A percentile compares a stretch with the other conserved stretches of the same genome.
Evolutionary conservation across 495 filamentous ascomycete species (phyloP).

Genomic region (Aspergillus cristatus): DNA sequence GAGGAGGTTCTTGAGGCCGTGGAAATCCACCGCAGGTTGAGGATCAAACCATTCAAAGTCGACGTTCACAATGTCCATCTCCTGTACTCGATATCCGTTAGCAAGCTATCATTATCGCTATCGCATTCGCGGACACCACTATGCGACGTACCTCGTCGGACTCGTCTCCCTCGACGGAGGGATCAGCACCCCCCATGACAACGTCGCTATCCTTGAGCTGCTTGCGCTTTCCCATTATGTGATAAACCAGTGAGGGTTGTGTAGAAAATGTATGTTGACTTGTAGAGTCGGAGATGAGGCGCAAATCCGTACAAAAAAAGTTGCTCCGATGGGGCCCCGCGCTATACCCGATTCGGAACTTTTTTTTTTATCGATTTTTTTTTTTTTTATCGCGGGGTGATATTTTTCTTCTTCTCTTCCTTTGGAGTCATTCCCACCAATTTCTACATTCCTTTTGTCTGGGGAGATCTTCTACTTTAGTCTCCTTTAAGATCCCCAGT

Average conservation of each 20-base stretch:
- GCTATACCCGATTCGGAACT: constrained; percentile 18
- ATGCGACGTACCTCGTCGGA: constrained; percentile 32
- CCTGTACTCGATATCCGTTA: constrained; percentile 37
- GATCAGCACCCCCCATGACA: constrained; percentile 30
- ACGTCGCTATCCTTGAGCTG: constrained; percentile 37
- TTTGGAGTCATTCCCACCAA: no score
- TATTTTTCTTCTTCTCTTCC: constrained; percentile 22
- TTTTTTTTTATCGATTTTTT: not conserved
- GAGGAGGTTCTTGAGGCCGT: constrained; percentile 83
- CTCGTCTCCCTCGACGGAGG: constrained; percentile 19
- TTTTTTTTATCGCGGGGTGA: not conserved
- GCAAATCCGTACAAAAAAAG: constrained; percentile 6
- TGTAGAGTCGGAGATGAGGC: constrained; percentile 2
- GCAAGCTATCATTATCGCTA: not conserved
- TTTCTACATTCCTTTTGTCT: no score
- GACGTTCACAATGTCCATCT: constrained; percentile 84
- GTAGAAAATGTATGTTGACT: not conserved
- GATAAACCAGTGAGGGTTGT: constrained; percentile 2
- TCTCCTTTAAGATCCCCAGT: constrained; percentile 2
- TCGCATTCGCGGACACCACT: not conserved
- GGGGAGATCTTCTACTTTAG: no score
- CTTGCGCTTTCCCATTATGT: constrained; percentile 45
- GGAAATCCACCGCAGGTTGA: constrained; percentile 81
- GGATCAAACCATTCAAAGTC: constrained; percentile 99
- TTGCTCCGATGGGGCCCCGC: constrained; percentile 9